Evolutionary conservation across 2,329 filamentous ascomycete species (phyloP), one percentile per base, ranked within the genome.

Genomic region (Geosmithia putterillii): DNA sequence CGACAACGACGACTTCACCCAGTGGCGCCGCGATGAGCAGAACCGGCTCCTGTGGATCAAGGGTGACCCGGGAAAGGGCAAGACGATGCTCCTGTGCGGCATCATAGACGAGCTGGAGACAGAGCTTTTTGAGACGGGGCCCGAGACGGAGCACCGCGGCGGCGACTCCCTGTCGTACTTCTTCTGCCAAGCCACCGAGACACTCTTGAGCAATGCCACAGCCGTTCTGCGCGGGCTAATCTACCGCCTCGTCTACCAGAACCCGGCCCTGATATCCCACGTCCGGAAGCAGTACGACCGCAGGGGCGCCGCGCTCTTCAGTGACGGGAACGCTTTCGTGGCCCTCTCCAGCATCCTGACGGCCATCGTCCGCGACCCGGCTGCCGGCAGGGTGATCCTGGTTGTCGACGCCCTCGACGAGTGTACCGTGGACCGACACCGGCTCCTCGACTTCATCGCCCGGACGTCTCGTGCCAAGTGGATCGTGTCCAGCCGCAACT

Each of bases 371-470:
- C 15, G 55, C 10, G 63, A 70, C 37, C 44, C 47, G 2, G 51
- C 14, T 4, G 42, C 63, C 2, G n/a, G 50, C 1, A 47, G 10
- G 0, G 55, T 53, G 0, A 57, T 57, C 46, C 42, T 74, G 5
- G 46, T 71, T 10, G 51, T 74, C 38, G 66, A 73, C 51, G 68
- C 65, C 1, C 61, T 73, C 1, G 67, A 74, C 44, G 67, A 73
- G 48, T 70, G 65, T 45, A 45, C 38, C 15, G n/a, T 23, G 3
- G 57, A 52, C 18, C 45, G 50, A 18, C 18, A 42, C 1, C 40
- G 55, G 35, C 60, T 71, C 3, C 51, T 71, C 10, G 38, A 58
- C 0, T 47, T 67, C 10, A 58, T 70, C 40, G 40, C 50, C 17
- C 41, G 53, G 22, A 43, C 23, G 22, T 19, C 14, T 18, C 4